A percentile compares a stretch with the other conserved stretches of the same genome.
Conservation (phyloP, 2,329 filamentous ascomycete genomes). For the Microcyclospora tardicrescens region DNA sequence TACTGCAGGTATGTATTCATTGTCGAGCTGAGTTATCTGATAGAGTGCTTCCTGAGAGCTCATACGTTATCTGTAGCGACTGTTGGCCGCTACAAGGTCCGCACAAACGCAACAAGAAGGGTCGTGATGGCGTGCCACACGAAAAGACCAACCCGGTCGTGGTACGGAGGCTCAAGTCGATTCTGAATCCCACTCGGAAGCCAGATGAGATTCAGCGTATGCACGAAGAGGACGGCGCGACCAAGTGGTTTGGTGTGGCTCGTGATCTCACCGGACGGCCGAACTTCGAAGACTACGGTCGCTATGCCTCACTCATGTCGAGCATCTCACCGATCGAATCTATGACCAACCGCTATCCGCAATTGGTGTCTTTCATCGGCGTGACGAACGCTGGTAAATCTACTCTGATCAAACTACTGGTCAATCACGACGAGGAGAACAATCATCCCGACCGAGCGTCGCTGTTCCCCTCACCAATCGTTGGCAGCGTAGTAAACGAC, state of each 20-base stretch:
- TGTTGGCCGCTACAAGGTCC: slow-evolving; percentile 22
- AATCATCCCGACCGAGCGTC: slow-evolving; percentile 1
- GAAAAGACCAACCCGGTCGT: slow-evolving; percentile 23
- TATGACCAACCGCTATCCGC: slow-evolving; percentile 18
- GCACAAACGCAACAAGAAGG: slow-evolving; percentile 22
- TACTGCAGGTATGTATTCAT: slow-evolving; percentile 18
- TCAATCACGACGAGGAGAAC: slow-evolving; percentile 27
- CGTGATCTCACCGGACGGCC: slow-evolving; percentile 18
- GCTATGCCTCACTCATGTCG: slow-evolving; percentile 34
- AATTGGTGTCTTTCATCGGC: slow-evolving; percentile 24
- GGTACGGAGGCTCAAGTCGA: slow-evolving; percentile 17
- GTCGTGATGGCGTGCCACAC: slow-evolving; percentile 24
- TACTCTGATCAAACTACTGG: slow-evolving; percentile 37
- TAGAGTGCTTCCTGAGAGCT: neutral
- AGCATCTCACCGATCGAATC: slow-evolving; percentile 17
- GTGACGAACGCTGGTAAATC: slow-evolving; percentile 35
- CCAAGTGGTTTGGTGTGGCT: slow-evolving; percentile 28
- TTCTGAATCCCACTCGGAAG: slow-evolving; percentile 16
- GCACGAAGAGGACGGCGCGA: slow-evolving; percentile 24
- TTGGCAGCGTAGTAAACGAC: slow-evolving; percentile 28
- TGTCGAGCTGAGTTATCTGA: neutral
- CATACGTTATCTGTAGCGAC: slow-evolving; percentile 8
- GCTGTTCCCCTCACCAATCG: slow-evolving; percentile 31
- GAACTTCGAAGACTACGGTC: slow-evolving; percentile 30
- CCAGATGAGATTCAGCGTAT: slow-evolving; percentile 21